Percentiles rank a stretch among this genome's conserved stretches.
Evolutionary conservation across 768 basidiomycete genomes (phyloP).

Genomic region (Tylopilus balloui): DNA sequence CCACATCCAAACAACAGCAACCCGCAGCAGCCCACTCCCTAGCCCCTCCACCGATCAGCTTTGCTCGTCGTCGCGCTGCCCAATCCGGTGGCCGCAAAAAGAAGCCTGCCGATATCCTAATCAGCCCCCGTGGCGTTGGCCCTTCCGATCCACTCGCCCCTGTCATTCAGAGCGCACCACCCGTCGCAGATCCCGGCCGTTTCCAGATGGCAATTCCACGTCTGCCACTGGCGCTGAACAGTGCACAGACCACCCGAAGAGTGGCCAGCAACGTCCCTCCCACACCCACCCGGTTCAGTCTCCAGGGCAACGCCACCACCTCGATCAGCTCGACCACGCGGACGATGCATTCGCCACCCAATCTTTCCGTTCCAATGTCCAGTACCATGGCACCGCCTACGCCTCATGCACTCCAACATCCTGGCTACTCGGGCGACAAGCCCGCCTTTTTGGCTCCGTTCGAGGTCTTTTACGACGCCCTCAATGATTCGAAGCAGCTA

Average conservation of each 20-base stretch:
- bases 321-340: slow-evolving; percentile 26
- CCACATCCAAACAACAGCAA: slow-evolving; percentile 23
- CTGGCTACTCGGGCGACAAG: slow-evolving; percentile 60
- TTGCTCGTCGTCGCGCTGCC: slow-evolving; percentile 68
- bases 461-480: slow-evolving; percentile 78
- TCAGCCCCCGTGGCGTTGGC: slow-evolving; percentile 62
- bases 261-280: slow-evolving; percentile 62
- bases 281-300: slow-evolving; percentile 60
- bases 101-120: slow-evolving; percentile 77
- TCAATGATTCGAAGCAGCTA: slow-evolving; percentile 74
- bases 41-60: slow-evolving; percentile 70
- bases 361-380: slow-evolving; percentile 64
- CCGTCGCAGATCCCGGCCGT: slow-evolving; percentile 45
- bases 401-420: slow-evolving; percentile 59
- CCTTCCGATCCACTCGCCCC: slow-evolving; percentile 53
- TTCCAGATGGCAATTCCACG: slow-evolving; percentile 65
- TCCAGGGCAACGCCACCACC: slow-evolving; percentile 32
- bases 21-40: slow-evolving; percentile 37
- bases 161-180: slow-evolving; percentile 73
- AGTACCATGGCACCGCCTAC: slow-evolving; percentile 63
- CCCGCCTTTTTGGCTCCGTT: slow-evolving; percentile 79
- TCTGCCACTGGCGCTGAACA: slow-evolving; percentile 46
- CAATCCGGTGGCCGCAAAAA: slow-evolving; percentile 56
- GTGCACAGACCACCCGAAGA: slow-evolving; percentile 46
- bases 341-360: slow-evolving; percentile 46